phyloP scores from a whole-genome alignment of 2,329 filamentous ascomycete genomes.

The Aspergillus ustus region DNA sequence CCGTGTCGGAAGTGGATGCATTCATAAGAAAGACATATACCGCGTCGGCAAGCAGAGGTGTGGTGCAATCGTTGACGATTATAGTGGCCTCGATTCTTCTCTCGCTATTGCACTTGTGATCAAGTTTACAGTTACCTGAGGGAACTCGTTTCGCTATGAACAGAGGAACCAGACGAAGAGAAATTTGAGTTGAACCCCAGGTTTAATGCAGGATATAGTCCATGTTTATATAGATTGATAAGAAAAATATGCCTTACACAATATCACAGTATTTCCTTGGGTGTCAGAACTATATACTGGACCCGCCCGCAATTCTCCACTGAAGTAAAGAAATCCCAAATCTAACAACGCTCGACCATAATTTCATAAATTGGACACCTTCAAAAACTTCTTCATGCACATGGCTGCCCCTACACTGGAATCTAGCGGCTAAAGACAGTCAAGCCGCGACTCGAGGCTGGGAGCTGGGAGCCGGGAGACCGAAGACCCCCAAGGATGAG shows the following conservation, averaged over 20 bases:
- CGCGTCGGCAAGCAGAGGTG: background rate
- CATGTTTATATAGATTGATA: background rate
- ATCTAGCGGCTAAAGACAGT: background rate
- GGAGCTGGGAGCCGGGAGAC: constrained; percentile 1
- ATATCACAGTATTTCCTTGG: background rate
- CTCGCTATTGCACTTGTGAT: constrained; percentile 2
- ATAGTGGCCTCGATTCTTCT: background rate
- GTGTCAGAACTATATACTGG: background rate
- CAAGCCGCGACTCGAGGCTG: constrained; percentile 10
- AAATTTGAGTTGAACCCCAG: background rate
- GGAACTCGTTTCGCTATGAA: background rate
- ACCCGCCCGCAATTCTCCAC: background rate
- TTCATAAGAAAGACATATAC: background rate
- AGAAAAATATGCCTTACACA: background rate
- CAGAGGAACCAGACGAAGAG: background rate
- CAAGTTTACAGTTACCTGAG: no score
- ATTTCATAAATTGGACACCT: background rate
- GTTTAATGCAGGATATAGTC: background rate
- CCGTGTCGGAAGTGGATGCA: constrained; percentile 3
- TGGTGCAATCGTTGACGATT: background rate
- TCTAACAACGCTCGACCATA: background rate
- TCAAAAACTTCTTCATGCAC: background rate
- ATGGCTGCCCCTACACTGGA: background rate
- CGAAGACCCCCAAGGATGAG: background rate
- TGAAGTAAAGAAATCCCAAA: background rate